Base-by-base conservation (phyloP, 208 protist genomes). In the Acanthamoeba castellanii region DNA sequence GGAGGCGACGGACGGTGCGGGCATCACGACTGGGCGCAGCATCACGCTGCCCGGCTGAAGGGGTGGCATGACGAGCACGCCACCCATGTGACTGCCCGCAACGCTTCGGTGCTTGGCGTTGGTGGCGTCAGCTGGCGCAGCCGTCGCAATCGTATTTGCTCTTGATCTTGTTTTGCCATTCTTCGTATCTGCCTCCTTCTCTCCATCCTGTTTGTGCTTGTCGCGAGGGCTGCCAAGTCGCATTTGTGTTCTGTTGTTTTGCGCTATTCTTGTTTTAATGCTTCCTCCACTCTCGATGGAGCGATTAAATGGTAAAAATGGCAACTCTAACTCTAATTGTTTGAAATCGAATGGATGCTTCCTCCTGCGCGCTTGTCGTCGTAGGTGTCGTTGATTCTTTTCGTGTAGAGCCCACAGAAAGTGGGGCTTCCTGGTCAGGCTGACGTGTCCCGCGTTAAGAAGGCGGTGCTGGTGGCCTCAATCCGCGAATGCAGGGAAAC, bases 11-110 rank as follows among this genome's bases (percentile, higher is more conserved):
- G 76, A 57, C 32, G 34, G 76, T 34, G 76, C 34, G 45, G 76
- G 42, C 76, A 59, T 37, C 22, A 47, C 76, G n/a, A 85, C 42
- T 27, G 76, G 76, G 2, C 76, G 34, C 1, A 85, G 76, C n/a
- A 85, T 22, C 16, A 85, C 76, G 76, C 76, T 85, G 42, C 76
- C 76, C 52, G 76, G 76, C 22, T 85, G 76, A n/a, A 85, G 13
- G 76, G 76, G 76, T 42, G 76, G 76, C 76, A 85, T 85, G 5
- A 85, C 76, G 1, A 85, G 30, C 76, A 85, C 76, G 27, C 76
- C 76, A 18, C 76, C 76, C 76, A 85, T 57, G 2, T 85, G 76
- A 20, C 76, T 85, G 76, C 76, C 76, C 11, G 20, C 22, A 14
- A 25, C 42, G 32, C 37, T 34, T 45, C 30, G 70, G 6, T 20